Conservation (phyloP, 352 stramenopile species). For the Pythium guiyangense region DNA sequence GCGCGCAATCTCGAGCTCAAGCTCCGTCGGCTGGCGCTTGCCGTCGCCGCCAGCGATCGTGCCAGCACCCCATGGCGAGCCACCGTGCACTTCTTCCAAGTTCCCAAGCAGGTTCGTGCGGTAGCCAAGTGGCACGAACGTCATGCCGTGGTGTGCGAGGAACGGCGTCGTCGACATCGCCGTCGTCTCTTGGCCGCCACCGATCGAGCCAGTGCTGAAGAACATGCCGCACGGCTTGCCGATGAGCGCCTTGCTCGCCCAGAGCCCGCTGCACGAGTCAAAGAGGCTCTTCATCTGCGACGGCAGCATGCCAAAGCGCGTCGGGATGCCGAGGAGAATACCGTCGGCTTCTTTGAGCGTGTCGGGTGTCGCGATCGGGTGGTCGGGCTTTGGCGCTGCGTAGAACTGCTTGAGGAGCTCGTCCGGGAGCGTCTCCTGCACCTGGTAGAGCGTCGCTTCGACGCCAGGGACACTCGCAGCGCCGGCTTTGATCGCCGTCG, state of each 20-base stretch:
- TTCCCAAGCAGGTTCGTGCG: too few species aligned
- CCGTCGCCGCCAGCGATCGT: too few species aligned
- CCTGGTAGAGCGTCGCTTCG: slow-evolving; percentile 52
- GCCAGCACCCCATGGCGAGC: too few species aligned
- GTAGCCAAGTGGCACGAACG: too few species aligned
- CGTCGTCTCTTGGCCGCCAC: slow-evolving; percentile 83
- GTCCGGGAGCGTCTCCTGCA: slow-evolving; percentile 71
- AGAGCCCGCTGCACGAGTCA: slow-evolving; percentile 72
- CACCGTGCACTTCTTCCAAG: too few species aligned
- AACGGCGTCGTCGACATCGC: slow-evolving; percentile 73
- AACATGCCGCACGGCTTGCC: slow-evolving; percentile 84
- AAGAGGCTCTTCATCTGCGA: slow-evolving; percentile 85
- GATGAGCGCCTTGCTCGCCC: slow-evolving; percentile 49
- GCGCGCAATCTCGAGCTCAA: too few species aligned
- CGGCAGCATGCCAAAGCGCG: slow-evolving; percentile 70
- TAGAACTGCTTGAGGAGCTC: slow-evolving; percentile 68
- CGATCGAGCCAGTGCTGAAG: slow-evolving; percentile 57
- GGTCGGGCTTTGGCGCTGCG: slow-evolving; percentile 51
- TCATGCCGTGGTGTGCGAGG: slow-evolving; percentile 84
- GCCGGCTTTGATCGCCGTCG: slow-evolving; percentile 55
- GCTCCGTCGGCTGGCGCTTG: too few species aligned
- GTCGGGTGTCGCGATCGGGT: slow-evolving; percentile 50
- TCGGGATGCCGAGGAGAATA: slow-evolving; percentile 80
- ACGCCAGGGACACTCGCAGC: slow-evolving; percentile 50
- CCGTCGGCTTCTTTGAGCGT: slow-evolving; percentile 69